Base-by-base conservation (phyloP, 1,284 basidiomycete genomes). In the Anthracocystis panici-leucophaei region DNA sequence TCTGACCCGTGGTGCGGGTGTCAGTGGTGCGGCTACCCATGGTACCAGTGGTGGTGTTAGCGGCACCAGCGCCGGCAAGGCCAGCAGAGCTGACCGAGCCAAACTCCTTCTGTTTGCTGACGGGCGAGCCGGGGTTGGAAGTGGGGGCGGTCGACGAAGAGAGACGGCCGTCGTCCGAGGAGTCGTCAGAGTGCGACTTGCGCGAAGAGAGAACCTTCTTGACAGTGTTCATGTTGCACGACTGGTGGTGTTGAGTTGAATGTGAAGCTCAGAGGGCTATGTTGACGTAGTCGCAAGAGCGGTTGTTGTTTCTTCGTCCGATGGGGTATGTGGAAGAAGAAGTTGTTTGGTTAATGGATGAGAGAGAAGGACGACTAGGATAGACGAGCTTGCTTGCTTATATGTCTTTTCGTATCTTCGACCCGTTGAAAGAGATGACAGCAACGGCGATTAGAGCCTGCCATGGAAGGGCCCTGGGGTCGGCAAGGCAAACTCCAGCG, bases 131-230 rank as follows among this genome's bases (percentile, higher is more conserved):
- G 31, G 58, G 54, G 64, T 61, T 66, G 16, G 73, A 75, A 46
- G 67, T 70, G 44, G 73, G 52, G 20, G 67, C 57, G 25, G 73
- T 75, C 38, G 73, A 63, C 14, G 62, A 38, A 12, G 59, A 63
- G 45, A 31, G 65, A 42, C 64, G 64, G 12, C 64, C 59, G 31
- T 75, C 73, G 20, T 70, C 67, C 18, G 65, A 68, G n/a, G 63
- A 70, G 18, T 74, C 71, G 46, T 59, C 56, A n/a, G 67, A 70
- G 20, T 70, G 63, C 35, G 73, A 75, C 51, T 46, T 51, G 20
- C 64, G 63, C 35, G 58, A 62, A 40, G 66, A 70, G 42, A 75
- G 64, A 51, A 71, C 73, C 65, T 75, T 75, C 64, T 71, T 75
- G 44, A 75, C 67, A 38, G 73, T 50, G 64, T 75, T 75, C 73